Evolutionary conservation across 1,139 yeast species (phyloP).

Genomic region (Meyerozyma athensensis): DNA sequence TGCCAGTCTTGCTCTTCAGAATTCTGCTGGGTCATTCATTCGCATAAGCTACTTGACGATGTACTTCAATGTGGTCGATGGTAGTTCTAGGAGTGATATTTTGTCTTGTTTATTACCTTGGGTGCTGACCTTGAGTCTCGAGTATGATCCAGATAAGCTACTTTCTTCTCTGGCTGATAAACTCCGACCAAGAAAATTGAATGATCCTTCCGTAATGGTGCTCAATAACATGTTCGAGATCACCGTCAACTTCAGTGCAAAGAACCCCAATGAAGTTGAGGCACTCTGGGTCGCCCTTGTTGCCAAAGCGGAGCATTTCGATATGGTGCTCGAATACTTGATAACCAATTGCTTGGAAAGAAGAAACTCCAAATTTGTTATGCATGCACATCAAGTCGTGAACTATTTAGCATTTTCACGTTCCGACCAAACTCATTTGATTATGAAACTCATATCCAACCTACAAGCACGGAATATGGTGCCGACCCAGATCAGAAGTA

Average conservation of each 20-base stretch:
- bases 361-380: conserved; percentile 71
- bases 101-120: conserved; percentile 82
- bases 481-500: conserved; percentile 48
- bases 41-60: conserved; percentile 71
- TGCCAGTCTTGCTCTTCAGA: conserved; percentile 52
- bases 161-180: conserved; percentile 22
- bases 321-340: conserved; percentile 67
- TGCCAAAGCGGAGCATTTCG: conserved; percentile 62
- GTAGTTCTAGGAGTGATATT: conserved; percentile 62
- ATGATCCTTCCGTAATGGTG: conserved; percentile 68
- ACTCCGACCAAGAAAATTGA: conserved; percentile 12
- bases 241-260: conserved; percentile 69
- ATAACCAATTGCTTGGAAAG: conserved; percentile 65
- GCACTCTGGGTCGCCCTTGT: conserved; percentile 94
- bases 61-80: conserved; percentile 60
- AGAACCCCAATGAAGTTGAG: conserved; percentile 80
- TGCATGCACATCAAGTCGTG: conserved; percentile 73
- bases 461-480: conserved; percentile 85
- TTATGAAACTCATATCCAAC: conserved; percentile 62
- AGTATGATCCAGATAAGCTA: conserved; percentile 24
- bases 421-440: conserved; percentile 50
- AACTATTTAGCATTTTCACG: conserved; percentile 65
- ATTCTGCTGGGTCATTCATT: conserved; percentile 53
- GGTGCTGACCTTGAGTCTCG: conserved; percentile 75
- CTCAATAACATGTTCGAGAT: conserved; percentile 78